Evolutionary conservation across 1,284 basidiomycete genomes (phyloP).

Genomic region (Malassezia cuniculi): DNA sequence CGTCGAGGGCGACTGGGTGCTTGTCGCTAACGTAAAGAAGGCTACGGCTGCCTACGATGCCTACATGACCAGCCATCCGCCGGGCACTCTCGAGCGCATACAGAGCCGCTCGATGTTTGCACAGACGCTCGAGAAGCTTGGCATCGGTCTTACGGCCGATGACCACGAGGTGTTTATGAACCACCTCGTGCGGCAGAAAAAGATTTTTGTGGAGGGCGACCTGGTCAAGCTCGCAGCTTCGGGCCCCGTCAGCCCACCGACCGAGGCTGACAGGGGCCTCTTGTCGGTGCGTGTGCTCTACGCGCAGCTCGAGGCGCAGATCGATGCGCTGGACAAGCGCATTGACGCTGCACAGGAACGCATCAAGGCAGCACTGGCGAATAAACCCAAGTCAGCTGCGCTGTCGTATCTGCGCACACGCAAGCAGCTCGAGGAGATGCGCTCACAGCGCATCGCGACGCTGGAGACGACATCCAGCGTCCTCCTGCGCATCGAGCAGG

Average conservation of each 20-base stretch:
- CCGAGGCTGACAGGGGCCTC: constrained; percentile 60
- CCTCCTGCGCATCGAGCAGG: constrained; percentile 68
- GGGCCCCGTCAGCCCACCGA: constrained; percentile 46
- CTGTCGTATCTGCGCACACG: constrained; percentile 62
- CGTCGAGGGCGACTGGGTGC: constrained; percentile 61
- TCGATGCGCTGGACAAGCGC: constrained; percentile 56
- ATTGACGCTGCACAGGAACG: constrained; percentile 59
- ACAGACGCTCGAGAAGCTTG: too few species aligned
- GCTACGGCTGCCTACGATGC: too few species aligned
- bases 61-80: too few species aligned
- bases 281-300: constrained; percentile 61
- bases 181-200: constrained; percentile 64
- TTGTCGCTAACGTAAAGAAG: constrained; percentile 55
- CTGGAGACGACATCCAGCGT: constrained; percentile 63
- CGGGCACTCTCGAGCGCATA: too few species aligned
- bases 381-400: constrained; percentile 58
- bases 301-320: constrained; percentile 55
- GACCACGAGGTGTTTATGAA: constrained; percentile 62
- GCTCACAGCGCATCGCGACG: constrained; percentile 61
- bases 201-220: constrained; percentile 51
- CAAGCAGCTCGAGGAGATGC: constrained; percentile 65
- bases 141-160: too few species aligned
- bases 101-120: too few species aligned
- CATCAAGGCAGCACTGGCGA: constrained; percentile 56
- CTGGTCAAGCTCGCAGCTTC: constrained; percentile 15